These are phyloP conservation scores for Kluyveromyces sp. DNA, from an alignment of 1,139 yeast genomes.

Conservation along the genomic window DNA sequence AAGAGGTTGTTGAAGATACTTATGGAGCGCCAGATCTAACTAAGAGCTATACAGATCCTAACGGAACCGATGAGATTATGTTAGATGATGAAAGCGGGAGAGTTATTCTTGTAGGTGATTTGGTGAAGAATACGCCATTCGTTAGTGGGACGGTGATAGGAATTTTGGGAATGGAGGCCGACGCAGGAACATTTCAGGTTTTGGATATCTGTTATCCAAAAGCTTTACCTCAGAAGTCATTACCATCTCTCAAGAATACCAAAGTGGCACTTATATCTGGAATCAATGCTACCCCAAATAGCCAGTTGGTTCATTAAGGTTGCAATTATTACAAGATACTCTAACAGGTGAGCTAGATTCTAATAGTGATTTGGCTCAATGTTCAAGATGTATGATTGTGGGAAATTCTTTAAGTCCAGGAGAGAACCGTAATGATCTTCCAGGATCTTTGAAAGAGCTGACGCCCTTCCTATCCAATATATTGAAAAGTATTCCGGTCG, in stretches of 20 bases:
- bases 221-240: constrained; percentile 47
- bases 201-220: constrained; percentile 72
- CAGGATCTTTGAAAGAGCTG: constrained; percentile 33
- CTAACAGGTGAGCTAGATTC: constrained; percentile 61
- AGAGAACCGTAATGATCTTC: constrained; percentile 19
- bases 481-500: constrained; percentile 53
- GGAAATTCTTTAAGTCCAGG: constrained; percentile 57
- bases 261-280: constrained; percentile 72
- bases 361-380: constrained; percentile 28
- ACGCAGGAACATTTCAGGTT: constrained; percentile 78
- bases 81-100: constrained; percentile 94
- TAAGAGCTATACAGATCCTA: constrained; percentile 45
- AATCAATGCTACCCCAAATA: constrained; percentile 42
- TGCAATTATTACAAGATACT: constrained; percentile 63
- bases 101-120: constrained; percentile 62
- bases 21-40: constrained; percentile 36
- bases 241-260: constrained; percentile 15
- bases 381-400: constrained; percentile 57
- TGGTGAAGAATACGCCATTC: constrained; percentile 41
- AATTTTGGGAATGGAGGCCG: constrained; percentile 75
- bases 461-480: constrained; percentile 57
- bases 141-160: constrained; percentile 89
- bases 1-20: constrained; percentile 57
- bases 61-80: constrained; percentile 50
- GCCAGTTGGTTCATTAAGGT: constrained; percentile 38